Conservation (phyloP, 208 protist genomes). For the Leishmania turanica region DNA sequence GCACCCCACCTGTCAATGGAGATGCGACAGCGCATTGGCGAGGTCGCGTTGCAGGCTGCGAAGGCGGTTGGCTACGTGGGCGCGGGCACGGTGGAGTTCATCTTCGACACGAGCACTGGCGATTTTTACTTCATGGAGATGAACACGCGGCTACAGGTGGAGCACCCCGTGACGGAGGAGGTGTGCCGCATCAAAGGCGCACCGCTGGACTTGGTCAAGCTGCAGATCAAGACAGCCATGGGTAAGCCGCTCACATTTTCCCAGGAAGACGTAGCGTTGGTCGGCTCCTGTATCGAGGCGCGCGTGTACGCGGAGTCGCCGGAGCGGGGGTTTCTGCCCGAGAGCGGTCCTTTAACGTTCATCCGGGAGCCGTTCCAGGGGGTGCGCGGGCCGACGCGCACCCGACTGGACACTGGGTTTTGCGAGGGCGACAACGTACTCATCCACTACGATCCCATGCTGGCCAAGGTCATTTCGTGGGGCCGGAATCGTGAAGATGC, state of each 20-base stretch:
- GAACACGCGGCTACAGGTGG: conserved; percentile 98
- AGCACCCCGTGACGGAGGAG: conserved; percentile 97
- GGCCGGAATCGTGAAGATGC: conserved; percentile 35
- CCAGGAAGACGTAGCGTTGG: conserved; percentile 77
- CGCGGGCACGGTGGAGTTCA: conserved; percentile 98
- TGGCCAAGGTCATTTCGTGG: conserved; percentile 55
- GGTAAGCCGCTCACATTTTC: conserved; percentile 71
- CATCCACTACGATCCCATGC: conserved; percentile 98
- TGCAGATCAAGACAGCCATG: conserved; percentile 88
- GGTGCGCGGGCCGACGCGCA: conserved; percentile 32
- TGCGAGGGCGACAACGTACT: conserved; percentile 76
- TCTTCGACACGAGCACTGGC: conserved; percentile 85
- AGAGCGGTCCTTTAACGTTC: conserved; percentile 27
- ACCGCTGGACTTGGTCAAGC: conserved; percentile 94
- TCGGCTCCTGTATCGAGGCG: conserved; percentile 91
- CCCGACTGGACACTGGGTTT: conserved; percentile 88
- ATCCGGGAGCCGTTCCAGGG: conserved; percentile 40
- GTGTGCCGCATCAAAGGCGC: conserved; percentile 60
- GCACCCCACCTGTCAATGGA: conserved; percentile 60
- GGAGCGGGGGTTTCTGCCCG: conserved; percentile 86
- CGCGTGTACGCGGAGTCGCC: conserved; percentile 97
- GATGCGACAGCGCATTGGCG: conserved; percentile 77
- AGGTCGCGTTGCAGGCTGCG: conserved; percentile 74
- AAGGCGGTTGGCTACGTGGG: conserved; percentile 93
- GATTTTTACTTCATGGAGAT: conserved; percentile 99